These are phyloP conservation scores for Hyaloscypha variabilis DNA, from an alignment of 495 filamentous ascomycete species.

Conservation along the genomic window DNA sequence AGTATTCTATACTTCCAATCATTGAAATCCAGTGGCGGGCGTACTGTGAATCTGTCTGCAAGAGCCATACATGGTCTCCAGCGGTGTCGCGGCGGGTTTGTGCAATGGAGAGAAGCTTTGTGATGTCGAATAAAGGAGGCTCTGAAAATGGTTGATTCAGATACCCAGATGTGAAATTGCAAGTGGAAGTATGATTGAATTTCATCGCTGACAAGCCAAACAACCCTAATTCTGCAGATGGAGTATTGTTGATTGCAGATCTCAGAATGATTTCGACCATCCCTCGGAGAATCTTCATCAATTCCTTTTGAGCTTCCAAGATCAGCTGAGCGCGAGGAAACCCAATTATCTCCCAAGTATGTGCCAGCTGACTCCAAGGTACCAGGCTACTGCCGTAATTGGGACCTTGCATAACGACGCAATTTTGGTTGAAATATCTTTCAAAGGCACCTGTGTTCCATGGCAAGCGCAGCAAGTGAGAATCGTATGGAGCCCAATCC, in stretches of 20 bases:
- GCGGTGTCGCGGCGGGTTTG: constrained; percentile 4
- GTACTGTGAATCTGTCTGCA: constrained; percentile 25
- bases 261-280: constrained; percentile 7
- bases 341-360: constrained; percentile 11
- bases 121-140: constrained; percentile 24
- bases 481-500: constrained; percentile 8
- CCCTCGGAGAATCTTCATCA: not conserved
- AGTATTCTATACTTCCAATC: not conserved
- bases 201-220: not conserved
- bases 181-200: not conserved
- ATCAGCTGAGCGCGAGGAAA: constrained; percentile 19
- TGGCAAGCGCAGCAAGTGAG: not conserved
- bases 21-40: not conserved
- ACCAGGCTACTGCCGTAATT: too few species aligned
- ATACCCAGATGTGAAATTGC: constrained; percentile 6
- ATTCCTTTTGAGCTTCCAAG: constrained; percentile 16
- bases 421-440: not conserved
- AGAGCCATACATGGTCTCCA: constrained; percentile 27
- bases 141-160: constrained; percentile 22
- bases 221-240: not conserved
- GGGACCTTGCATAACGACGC: constrained; percentile 3
- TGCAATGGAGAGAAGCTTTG: constrained; percentile 18
- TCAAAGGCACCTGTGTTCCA: not conserved
- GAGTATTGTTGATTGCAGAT: not conserved
- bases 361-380: too few species aligned